Percentiles rank a stretch among this genome's conserved stretches.
phyloP scores from a whole-genome alignment of 140 eudicot species.

The Flaveria floridana region DNA sequence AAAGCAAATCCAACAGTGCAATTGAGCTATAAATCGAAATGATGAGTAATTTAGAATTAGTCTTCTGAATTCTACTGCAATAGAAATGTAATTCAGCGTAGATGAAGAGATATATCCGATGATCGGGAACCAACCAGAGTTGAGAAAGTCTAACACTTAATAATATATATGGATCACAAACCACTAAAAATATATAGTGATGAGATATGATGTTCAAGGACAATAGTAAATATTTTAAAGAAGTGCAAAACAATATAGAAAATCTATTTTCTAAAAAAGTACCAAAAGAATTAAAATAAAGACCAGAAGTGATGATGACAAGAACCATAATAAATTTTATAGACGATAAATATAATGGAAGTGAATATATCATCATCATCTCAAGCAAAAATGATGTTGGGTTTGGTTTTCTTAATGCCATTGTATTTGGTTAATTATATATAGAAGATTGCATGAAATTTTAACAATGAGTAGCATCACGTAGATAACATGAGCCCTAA shows the following conservation, averaged over 20 bases:
- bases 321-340: neutral
- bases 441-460: too few relatives aligned
- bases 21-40: neutral
- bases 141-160: conserved; percentile 51
- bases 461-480: too few relatives aligned
- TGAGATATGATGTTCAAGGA: too few relatives aligned
- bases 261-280: neutral
- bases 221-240: neutral
- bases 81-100: neutral
- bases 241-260: neutral
- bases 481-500: too few relatives aligned
- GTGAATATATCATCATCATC: too few relatives aligned
- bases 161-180: neutral
- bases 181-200: neutral
- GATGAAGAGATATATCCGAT: conserved; percentile 1
- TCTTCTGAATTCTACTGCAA: neutral
- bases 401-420: too few relatives aligned
- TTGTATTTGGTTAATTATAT: too few relatives aligned
- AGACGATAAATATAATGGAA: neutral
- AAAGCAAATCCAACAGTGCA: neutral
- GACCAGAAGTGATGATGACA: neutral
- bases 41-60: neutral
- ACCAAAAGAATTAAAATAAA: neutral
- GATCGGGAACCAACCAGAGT: conserved; percentile 48
- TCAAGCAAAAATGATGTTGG: too few relatives aligned